Evolutionary conservation across 768 basidiomycete genomes (phyloP).

Genomic region (Lanmaoa pseudosensibilis): DNA sequence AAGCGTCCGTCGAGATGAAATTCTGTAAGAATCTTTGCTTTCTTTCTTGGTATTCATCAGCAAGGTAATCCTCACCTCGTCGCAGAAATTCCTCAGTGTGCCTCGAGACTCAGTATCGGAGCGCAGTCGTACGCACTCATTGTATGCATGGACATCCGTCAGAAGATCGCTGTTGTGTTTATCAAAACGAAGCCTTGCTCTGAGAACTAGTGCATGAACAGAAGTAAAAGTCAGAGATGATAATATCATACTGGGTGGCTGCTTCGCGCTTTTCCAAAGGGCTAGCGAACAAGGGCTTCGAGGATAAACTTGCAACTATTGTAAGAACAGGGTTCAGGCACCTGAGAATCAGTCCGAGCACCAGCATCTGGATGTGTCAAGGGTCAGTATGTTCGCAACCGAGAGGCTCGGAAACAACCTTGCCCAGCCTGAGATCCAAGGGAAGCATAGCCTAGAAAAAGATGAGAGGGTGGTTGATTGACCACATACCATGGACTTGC

Average conservation of each 20-base stretch:
- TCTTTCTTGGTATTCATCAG: not conserved
- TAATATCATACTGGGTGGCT: conserved; percentile 55
- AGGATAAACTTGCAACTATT: conserved; percentile 79
- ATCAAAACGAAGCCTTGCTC: conserved; percentile 71
- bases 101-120: conserved; percentile 48
- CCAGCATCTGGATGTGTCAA: conserved; percentile 65
- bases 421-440: conserved; percentile 82
- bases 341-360: conserved; percentile 79
- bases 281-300: conserved; percentile 81
- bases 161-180: conserved; percentile 79
- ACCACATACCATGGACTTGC: conserved; percentile 34
- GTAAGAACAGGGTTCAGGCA: conserved; percentile 82
- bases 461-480: not conserved
- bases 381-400: conserved; percentile 1
- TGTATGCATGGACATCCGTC: conserved; percentile 77
- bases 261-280: conserved; percentile 86
- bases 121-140: conserved; percentile 55
- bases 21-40: conserved; percentile 47
- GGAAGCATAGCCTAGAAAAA: conserved; percentile 74
- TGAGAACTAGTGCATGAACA: conserved; percentile 30
- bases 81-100: conserved; percentile 61
- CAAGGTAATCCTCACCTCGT: conserved; percentile 46
- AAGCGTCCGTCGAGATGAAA: conserved; percentile 71
- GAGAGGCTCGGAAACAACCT: conserved; percentile 43
- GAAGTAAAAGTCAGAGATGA: not conserved